Base-by-base conservation (phyloP, 495 filamentous ascomycete genomes). In the Daldinia childiae region DNA sequence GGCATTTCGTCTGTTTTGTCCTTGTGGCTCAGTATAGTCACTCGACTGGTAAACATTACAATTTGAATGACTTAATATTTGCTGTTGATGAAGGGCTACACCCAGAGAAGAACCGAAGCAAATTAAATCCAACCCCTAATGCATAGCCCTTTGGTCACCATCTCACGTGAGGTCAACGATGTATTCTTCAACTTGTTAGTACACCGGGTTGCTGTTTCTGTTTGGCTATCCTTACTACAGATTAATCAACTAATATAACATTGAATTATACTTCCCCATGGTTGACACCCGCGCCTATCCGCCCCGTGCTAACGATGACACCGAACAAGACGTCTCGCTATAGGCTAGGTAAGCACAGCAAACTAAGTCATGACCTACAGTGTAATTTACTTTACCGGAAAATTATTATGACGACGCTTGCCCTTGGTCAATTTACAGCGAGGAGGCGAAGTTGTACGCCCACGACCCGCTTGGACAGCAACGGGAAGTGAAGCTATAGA, bases 231-330 rank as follows among this genome's bases (percentile, higher is more conserved):
- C 1, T 26, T 26, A 3, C 26, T 26, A 26, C 26, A 26, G 26
- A 26, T 26, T 26, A 26, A 26, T 26, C 26, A 26, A 26, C 26
- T 26, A 26, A 1, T 26, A 26, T 26, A 26, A 3, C 26, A 26
- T 39, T 4, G 6, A 51, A 62, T 51, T 17, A 36, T 19, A 71
- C 62, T 71, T 7, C 57, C 43, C 30, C n/a, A 32, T 39, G 2
- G 39, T 15, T 48, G 62, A 66, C 21, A 15, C 38, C 38, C 36
- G 29, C 4, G 56, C 26, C 56, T 54, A 26, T 57, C 1, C 30
- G 30, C 32, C 55, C 6, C 14, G 15, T 5, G 15, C 19, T 17
- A 30, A 58, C 29, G 5, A 50, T 24, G n/a, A 17, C 0, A 54
- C 61, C 61, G 48, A 55, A 5, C 34, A n/a, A 21, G 0, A 26